Evolutionary conservation across 208 protist genomes (phyloP).

Genomic region (Acanthamoeba sp.): DNA sequence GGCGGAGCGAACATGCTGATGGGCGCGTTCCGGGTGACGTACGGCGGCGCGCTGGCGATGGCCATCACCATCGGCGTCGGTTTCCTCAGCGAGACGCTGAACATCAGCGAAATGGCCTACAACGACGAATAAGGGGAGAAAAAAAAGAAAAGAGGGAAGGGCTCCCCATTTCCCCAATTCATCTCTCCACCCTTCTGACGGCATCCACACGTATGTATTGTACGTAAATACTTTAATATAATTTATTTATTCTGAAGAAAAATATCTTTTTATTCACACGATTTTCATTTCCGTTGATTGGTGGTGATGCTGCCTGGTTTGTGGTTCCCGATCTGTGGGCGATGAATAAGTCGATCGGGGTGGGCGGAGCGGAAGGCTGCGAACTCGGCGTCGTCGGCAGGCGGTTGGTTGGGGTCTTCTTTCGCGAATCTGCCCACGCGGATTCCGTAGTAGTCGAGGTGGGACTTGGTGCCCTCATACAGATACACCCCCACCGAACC

Average conservation of each 20-base stretch:
- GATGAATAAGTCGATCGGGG: too few relatives aligned
- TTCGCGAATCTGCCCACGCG: neutral
- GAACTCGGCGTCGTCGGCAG: neutral
- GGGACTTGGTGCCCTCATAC: neutral
- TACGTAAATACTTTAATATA: neutral
- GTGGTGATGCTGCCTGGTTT: too few relatives aligned
- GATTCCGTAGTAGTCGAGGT: neutral
- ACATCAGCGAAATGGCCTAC: constrained; percentile 28
- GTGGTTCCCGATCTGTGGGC: too few relatives aligned
- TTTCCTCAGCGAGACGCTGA: constrained; percentile 34
- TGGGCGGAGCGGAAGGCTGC: neutral
- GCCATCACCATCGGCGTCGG: constrained; percentile 65
- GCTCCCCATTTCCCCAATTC: neutral
- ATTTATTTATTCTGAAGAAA: too few relatives aligned
- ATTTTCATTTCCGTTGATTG: too few relatives aligned
- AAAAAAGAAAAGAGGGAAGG: too few relatives aligned
- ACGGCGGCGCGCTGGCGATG: constrained; percentile 64
- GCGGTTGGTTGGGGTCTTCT: too few relatives aligned
- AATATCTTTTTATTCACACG: too few relatives aligned
- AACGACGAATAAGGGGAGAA: neutral
- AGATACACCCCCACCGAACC: neutral
- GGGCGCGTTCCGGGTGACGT: constrained; percentile 32
- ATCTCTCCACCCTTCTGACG: neutral
- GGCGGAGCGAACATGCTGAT: neutral
- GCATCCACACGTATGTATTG: neutral